Evolutionary conservation across 257 asterid species (phyloP).

Genomic region (Ilex aquifolium): DNA sequence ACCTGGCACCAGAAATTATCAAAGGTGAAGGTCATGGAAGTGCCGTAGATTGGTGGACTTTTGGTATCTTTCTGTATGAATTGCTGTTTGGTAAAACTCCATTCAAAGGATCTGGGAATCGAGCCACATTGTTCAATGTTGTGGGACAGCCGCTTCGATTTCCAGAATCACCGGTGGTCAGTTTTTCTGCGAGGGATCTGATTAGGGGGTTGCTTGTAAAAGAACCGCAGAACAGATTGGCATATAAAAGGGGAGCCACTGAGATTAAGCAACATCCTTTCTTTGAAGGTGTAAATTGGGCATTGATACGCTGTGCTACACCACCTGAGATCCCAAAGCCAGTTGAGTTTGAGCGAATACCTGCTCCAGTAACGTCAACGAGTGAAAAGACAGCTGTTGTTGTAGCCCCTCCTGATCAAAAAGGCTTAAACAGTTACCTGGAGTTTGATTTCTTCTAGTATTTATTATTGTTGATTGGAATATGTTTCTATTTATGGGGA

Average conservation of each 20-base stretch:
- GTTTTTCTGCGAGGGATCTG: constrained; percentile 40
- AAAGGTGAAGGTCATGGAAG: constrained; percentile 48
- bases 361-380: constrained; percentile 17
- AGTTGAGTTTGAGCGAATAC: constrained; percentile 21
- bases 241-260: constrained; percentile 41
- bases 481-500: constrained; percentile 10
- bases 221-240: constrained; percentile 40
- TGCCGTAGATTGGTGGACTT: constrained; percentile 48
- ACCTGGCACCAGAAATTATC: constrained; percentile 40
- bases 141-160: constrained; percentile 41
- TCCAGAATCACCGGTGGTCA: constrained; percentile 35
- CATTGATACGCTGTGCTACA: constrained; percentile 36
- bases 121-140: constrained; percentile 39
- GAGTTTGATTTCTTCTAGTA: constrained; percentile 46
- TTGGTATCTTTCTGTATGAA: constrained; percentile 35
- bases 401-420: constrained; percentile 16
- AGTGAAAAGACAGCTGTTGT: constrained; percentile 19
- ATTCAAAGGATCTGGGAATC: constrained; percentile 40
- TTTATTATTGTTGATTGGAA: neutral
- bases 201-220: constrained; percentile 36
- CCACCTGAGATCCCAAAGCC: constrained; percentile 43
- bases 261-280: constrained; percentile 45
- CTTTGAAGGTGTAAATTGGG: constrained; percentile 46
- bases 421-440: constrained; percentile 27
- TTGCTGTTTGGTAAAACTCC: constrained; percentile 41